Base-by-base conservation (phyloP, 202 grass and related monocot species). In the Miscanthus sacchariflorus region DNA sequence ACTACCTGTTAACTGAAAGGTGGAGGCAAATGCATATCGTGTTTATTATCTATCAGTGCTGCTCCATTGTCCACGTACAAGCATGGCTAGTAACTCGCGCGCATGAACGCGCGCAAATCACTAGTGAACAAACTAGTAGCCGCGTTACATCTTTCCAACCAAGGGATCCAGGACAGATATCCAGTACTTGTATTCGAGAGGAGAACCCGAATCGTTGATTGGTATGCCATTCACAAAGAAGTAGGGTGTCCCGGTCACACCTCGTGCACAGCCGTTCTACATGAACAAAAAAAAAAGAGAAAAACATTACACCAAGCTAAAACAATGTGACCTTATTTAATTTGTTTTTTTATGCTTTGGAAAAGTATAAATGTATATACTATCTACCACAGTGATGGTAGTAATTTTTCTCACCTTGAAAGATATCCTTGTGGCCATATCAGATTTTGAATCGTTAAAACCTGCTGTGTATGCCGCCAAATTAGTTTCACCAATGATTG, bases 201-300 rank as follows among this genome's bases (percentile, higher is more conserved):
- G 12, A 83, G 89, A 78, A 61, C 59, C 91, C 21, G 82, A 70
- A 38, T 58, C 43, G 7, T 23, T 72, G 9, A 96, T 90, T 30
- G 94, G 94, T 76, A 96, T 99, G 36, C 96, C 96, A 77, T 99
- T 96, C 71, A 99, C 92, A 92, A 99, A 99, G 86, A 92, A 99
- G 74, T 82, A 86, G 18, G 94, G 96, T 63, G 94, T 88, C 33
- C 92, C 92, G 2, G 96, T 90, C 81, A 99, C 96, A 39, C 92
- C 91, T 81, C 96, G 91, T 61, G 92, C 92, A 79, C 96, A 96
- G 14, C 94, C 96, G 83, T 90, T 93, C 96, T 99, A 79, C 38
- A 86, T 38, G 18, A 6, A 54, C 15, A 1, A 40, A 24, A 64
- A 3, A 12, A 40, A 48, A 17, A 24, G 40, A 30, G 8, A 48